Base-by-base conservation (phyloP, 2,329 filamentous ascomycete species). In the Metarhizium anisopliae region DNA sequence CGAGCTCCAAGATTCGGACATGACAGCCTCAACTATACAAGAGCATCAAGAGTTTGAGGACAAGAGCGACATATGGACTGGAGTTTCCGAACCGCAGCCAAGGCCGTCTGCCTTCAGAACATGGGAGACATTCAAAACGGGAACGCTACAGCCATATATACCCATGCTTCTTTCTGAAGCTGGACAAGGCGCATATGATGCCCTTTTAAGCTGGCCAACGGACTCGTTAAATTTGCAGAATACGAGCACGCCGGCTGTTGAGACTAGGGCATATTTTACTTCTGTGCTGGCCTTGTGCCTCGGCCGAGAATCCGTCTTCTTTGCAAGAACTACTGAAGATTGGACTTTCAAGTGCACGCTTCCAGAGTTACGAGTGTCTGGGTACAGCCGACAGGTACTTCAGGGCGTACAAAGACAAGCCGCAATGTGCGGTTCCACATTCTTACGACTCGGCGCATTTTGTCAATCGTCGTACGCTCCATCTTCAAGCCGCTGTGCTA, bases 221-320 rank as follows among this genome's bases (percentile, higher is more conserved):
- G 79, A 77, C 58, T 73, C 68, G 54, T 63, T 76, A 38, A 61
- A 61, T 43, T 62, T 74, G 36, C 66, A 61, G 50, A 77, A 76
- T 38, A 63, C 65, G 7, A 64, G 71, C 2, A 66, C 73, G 6
- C 66, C 73, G 13, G 65, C 80, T 11, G 67, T 85, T 2, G 74
- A 81, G 51, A 68, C 74, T 1, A 72, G 68, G 20, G 65, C 73
- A 5, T 86, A 83, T 63, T 69, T 76, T 52, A 68, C 76, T 18
- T 85, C 84, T 11, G 72, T 93, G 0, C 74, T 87, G 58, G 80
- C 83, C 13, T 73, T 93, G 1, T 82, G 83, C 0, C 77, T 91
- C 6, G 89, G 89, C 0, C 78, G 87, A 51, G 85, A 84, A 43
- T 92, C 89, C 0, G 75, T 87, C 2, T 78, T 94, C 38, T 94